Base-by-base conservation (phyloP, 345 rosid species). In the Boechera stricta region DNA sequence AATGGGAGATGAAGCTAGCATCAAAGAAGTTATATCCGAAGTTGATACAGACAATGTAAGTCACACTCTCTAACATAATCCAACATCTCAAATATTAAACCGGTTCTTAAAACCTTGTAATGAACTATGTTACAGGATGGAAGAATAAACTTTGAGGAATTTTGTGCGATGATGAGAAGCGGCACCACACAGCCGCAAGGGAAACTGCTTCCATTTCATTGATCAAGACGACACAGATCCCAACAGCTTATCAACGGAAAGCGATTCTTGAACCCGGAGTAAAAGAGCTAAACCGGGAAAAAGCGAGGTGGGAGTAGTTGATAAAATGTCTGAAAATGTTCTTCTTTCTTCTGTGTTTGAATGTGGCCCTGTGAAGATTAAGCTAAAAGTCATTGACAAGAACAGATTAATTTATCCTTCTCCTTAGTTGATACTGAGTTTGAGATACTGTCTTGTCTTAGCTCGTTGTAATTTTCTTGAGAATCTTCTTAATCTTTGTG, bases 21-120 rank as follows among this genome's bases (percentile, higher is more conserved):
- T 92, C 72, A 86, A 73, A 81, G 94, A 88, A 78, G 86, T 92
- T 64, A 89, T 95, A 63, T 83, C 90, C 2, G 97, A 95, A 80
- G 99, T 91, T 47, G 97, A 95, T 76, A 82, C 93, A 13, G 99
- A 95, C 79, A 88, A 92, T 84, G 98, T 91, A 82, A 84, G 94
- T 73, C 18, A 0, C 5, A 7, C 10, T 68, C 18, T 32, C 3
- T 61, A 69, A 65, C 39, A 55, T 29, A 21, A 56, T 18, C 51
- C 15, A 15, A 61, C 53, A 75, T 32, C n/a, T 10, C 49, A 69
- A 33, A 6, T 15, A 52, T 42, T 15, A 4, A 61, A 54, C 45
- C 3, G 31, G 49, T 51, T 67, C 7, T 45, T 39, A 12, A 26
- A 55, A 36, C 13, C n/a, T 41, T 51, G 51, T 70, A 16, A 5